phyloP scores from a whole-genome alignment of 805 yeast species.

The Dipodascopsis tothii region DNA sequence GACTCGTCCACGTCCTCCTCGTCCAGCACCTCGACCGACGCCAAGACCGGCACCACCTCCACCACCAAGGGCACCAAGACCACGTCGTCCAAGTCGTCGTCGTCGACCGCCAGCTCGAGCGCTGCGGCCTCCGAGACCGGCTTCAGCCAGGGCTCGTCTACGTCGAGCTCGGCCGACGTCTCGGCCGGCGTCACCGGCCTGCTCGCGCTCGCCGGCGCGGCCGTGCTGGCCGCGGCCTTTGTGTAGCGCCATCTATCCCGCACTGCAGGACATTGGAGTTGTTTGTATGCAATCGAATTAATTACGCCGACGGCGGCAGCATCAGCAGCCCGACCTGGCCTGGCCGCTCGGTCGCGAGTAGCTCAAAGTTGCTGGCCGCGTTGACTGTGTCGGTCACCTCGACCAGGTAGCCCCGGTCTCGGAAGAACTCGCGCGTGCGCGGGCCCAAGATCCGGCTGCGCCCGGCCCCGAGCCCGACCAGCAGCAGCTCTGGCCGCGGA shows the following conservation, averaged over 20 bases:
- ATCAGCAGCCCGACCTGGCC: constrained; percentile 64
- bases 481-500: constrained; percentile 71
- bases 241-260: too few relatives aligned
- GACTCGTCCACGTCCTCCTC: constrained; percentile 13
- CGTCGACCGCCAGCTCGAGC: constrained; percentile 1
- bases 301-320: constrained; percentile 68
- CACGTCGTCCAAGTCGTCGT: constrained; percentile 6
- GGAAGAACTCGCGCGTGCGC: constrained; percentile 43
- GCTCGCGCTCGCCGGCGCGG: too few relatives aligned
- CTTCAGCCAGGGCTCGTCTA: constrained; percentile 2
- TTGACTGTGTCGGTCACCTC: constrained; percentile 59
- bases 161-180: constrained; percentile 9
- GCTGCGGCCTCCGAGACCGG: neutral
- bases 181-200: constrained; percentile 10
- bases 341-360: constrained; percentile 74
- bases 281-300: too few relatives aligned
- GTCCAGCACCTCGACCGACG: constrained; percentile 7
- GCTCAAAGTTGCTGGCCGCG: constrained; percentile 64
- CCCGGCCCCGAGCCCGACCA: constrained; percentile 59
- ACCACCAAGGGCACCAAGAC: neutral
- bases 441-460: constrained; percentile 56
- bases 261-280: too few relatives aligned
- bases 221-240: too few relatives aligned
- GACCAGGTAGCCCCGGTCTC: constrained; percentile 56
- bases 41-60: constrained; percentile 12